phyloP scores from a whole-genome alignment of 352 stramenopile genomes.

The Globisporangium carolinianum region DNA sequence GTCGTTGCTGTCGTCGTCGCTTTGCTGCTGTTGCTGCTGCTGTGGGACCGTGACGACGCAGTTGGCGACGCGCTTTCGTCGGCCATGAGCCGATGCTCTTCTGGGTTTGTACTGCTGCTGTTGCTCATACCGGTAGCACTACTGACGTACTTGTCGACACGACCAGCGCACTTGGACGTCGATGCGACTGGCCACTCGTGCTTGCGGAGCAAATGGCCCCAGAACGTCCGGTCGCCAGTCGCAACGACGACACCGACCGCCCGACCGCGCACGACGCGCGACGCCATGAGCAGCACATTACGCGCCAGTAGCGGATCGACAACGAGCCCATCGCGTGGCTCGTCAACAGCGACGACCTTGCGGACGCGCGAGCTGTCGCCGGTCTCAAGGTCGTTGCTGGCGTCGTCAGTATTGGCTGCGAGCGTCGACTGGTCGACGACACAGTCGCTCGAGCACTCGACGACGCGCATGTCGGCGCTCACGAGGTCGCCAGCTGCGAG shows the following conservation, averaged over 20 bases:
- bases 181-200: constrained; percentile 48
- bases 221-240: constrained; percentile 66
- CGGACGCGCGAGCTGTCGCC: constrained; percentile 13
- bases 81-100: constrained; percentile 7
- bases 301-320: constrained; percentile 28
- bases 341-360: constrained; percentile 30
- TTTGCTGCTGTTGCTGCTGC: constrained; percentile 1
- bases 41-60: background rate
- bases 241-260: constrained; percentile 64
- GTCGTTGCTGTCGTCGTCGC: background rate
- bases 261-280: constrained; percentile 36
- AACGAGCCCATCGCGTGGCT: constrained; percentile 3
- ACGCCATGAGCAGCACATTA: constrained; percentile 75
- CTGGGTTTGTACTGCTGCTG: constrained; percentile 9
- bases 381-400: constrained; percentile 21
- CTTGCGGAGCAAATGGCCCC: constrained; percentile 49
- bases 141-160: constrained; percentile 4
- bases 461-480: constrained; percentile 81
- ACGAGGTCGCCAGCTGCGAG: constrained; percentile 86
- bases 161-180: constrained; percentile 1
- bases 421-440: constrained; percentile 57
- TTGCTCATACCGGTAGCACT: background rate
- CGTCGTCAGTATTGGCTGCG: constrained; percentile 22
- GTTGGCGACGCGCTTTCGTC: no score
- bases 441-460: constrained; percentile 75